Evolutionary conservation across 345 rosid species (phyloP), one percentile per base, ranked within the genome.

Genomic region (Abelmoschus esculentus): DNA sequence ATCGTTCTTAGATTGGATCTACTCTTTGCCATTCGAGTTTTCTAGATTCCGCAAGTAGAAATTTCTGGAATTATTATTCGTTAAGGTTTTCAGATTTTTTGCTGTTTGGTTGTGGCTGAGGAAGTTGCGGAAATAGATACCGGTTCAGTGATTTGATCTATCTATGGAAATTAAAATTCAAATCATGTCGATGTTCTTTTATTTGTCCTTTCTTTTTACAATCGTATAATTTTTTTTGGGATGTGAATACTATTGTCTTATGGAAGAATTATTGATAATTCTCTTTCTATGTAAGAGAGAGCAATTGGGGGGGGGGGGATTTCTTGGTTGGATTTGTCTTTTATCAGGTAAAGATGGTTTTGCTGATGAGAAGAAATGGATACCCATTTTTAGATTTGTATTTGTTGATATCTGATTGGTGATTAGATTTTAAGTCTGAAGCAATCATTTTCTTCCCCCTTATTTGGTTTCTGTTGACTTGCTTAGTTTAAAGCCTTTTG

Each of bases 1-100:
- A 55, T 54, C 5, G 7, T 68, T 34, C n/a, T 55, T 14, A 36
- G 53, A 56, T 19, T 22, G 36, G 72, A 69, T 69, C 72, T 69
- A 38, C 31, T 1, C 40, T 69, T 38, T 68, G 71, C 31, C 13
- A 19, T 38, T 38, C 26, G 34, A 54, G 55, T 68, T 54, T 38
- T 8, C 31, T 19, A 53, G 52, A 42, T 34, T 17, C 53, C 54
- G 17, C 50, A 1, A 42, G 49, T 53, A 7, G 32, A 34, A 0
- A 9, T 59, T 18, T n/a, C 60, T 54, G 34, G 11, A 49, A 49
- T 49, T 49, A 15, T 15, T 49, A 49, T 49, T 49, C 54, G 26
- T 53, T 18, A 18, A 18, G 26, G 11, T 31, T 49, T 49, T 49
- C 18, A 12, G 7, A n/a, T 49, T 49, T 1, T 12, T 12, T 49